Evolutionary conservation across 2,329 filamentous ascomycete species (phyloP), one percentile per base, ranked within the genome.

Genomic region (Neonectria neomacrospora): DNA sequence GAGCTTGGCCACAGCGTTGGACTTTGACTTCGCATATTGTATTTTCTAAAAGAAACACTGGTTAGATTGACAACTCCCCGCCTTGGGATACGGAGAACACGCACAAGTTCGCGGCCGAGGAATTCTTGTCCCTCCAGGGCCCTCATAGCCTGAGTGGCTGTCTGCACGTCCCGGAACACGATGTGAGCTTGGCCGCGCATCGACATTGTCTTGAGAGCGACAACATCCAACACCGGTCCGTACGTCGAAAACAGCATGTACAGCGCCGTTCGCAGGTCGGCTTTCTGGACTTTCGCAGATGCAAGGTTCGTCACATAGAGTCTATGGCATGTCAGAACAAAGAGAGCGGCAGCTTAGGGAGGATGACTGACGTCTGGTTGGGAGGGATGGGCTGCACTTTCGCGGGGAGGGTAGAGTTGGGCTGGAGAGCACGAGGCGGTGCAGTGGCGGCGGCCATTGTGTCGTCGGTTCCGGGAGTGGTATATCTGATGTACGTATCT

Each of bases 131-230:
- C 93, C 71, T 98, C 91, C 51, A 97, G 82, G 11, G 92, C 89
- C 68, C 95, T 86, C 93, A 99, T 93, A 2, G 96, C 96, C 76
- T 97, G 93, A 23, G 94, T 97, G 54, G 94, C 93, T n/a, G 93
- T 89, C 70, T 97, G 91, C 34, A 95, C 84, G 77, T 99, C 95
- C 62, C 92, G 88, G 77, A 94, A 98, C 14, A 96, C 91, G 64
- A 99, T 83, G 75, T 98, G 96, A 65, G 96, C 96, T 80, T 99
- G 96, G 3, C 96, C 96, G 53, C 96, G 91, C 94, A 98, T 97
- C 81, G 93, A 93, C 77, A 85, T 85, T 1, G 93, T 97, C 81
- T 94, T 96, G 71, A 97, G 84, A 30, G 93, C 92, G 52, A 97
- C 91, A 20, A 99, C 88, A 76, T 99, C 96, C 62, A 99, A 87